Percentiles rank a stretch among this genome's conserved stretches.
These are phyloP conservation scores for Penicillium flavigenum DNA, from an alignment of 495 filamentous ascomycete genomes.

Conservation along the genomic window DNA sequence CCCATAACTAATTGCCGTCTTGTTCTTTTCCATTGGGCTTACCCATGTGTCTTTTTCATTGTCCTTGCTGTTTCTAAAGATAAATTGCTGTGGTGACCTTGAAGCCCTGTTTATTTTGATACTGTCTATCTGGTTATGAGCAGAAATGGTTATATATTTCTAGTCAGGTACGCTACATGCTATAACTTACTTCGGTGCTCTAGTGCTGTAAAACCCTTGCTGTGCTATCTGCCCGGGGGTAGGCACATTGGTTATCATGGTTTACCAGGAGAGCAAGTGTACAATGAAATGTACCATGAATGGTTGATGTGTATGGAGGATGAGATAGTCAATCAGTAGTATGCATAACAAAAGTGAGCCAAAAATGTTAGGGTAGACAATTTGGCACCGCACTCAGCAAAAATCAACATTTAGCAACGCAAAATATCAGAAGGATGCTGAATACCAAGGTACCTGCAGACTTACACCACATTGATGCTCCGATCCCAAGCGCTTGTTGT, in stretches of 20 bases:
- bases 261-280: neutral
- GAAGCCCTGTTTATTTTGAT: neutral
- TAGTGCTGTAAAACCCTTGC: neutral
- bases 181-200: neutral
- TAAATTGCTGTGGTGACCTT: no score
- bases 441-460: neutral
- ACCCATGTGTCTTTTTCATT: neutral
- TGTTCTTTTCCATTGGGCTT: neutral
- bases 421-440: neutral
- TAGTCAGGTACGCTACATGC: neutral
- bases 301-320: neutral
- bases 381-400: neutral
- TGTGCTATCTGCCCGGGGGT: neutral
- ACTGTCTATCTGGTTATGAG: neutral
- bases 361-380: neutral
- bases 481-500: constrained; percentile 6
- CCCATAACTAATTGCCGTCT: neutral
- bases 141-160: neutral
- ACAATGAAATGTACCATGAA: neutral
- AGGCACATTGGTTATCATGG: neutral
- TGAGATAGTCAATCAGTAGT: neutral
- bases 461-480: neutral
- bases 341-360: neutral
- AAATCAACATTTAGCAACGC: neutral
- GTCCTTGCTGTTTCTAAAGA: no score